phyloP scores from a whole-genome alignment of 495 filamentous ascomycete genomes.

The Cetradonia linearis region DNA sequence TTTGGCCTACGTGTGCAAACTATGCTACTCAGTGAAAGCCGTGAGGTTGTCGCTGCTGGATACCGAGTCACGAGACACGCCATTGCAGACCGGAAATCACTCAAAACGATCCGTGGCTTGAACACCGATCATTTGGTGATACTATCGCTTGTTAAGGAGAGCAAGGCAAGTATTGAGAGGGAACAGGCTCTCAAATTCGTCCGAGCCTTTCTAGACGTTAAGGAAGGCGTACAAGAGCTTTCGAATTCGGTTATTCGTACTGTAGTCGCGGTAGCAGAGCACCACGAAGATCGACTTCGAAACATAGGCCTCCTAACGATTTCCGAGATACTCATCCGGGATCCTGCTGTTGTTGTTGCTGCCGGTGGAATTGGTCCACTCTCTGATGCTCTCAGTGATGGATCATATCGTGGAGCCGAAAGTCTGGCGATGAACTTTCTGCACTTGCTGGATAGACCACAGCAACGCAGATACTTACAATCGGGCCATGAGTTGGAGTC shows the following conservation, averaged over 20 bases:
- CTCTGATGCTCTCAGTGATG: constrained; percentile 78
- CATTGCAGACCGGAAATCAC: constrained; percentile 80
- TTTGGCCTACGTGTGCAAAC: constrained; percentile 89
- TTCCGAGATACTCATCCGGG: constrained; percentile 78
- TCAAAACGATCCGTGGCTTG: constrained; percentile 74
- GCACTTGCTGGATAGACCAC: constrained; percentile 77
- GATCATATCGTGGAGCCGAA: constrained; percentile 83
- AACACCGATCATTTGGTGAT: constrained; percentile 91
- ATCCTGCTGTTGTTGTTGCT: constrained; percentile 65
- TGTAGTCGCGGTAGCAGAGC: constrained; percentile 82
- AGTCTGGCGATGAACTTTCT: constrained; percentile 75
- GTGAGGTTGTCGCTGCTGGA: constrained; percentile 88
- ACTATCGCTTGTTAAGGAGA: constrained; percentile 83
- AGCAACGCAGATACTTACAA: constrained; percentile 64
- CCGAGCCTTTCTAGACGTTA: constrained; percentile 88
- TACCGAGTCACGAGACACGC: constrained; percentile 91
- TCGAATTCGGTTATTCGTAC: constrained; percentile 77
- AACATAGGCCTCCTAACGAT: constrained; percentile 87
- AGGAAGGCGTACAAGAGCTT: constrained; percentile 80
- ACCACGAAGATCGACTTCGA: constrained; percentile 74
- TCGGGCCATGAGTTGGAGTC: constrained; percentile 73
- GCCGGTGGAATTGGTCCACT: constrained; percentile 74
- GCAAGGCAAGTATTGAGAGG: constrained; percentile 88
- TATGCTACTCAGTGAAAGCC: constrained; percentile 88
- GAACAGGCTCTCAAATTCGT: constrained; percentile 97